Evolutionary conservation across 2,329 filamentous ascomycete genomes (phyloP).

Genomic region (Pseudogymnoascus pannorum): DNA sequence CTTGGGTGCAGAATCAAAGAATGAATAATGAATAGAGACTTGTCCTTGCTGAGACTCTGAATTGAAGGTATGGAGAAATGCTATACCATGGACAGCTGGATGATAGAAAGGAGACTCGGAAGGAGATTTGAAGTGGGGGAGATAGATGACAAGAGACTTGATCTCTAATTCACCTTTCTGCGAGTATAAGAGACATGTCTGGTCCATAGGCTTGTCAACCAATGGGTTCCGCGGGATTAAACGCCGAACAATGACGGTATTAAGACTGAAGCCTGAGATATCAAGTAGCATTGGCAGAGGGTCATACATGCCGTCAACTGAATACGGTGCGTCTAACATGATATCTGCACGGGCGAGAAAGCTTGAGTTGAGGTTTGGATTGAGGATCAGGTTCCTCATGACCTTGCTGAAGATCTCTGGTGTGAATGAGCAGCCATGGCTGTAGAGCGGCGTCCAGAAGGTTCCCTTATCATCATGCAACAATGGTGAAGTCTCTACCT

Average conservation of each 20-base stretch:
- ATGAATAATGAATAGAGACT: slow-evolving; percentile 55
- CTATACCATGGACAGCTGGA: slow-evolving; percentile 65
- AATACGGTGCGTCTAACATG: slow-evolving; percentile 43
- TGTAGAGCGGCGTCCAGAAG: slow-evolving; percentile 48
- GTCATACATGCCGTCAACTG: slow-evolving; percentile 27
- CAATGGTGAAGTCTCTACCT: slow-evolving; percentile 27
- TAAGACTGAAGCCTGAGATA: slow-evolving; percentile 41
- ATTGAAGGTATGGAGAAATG: slow-evolving; percentile 65
- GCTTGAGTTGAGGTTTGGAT: slow-evolving; percentile 72
- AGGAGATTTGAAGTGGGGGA: slow-evolving; percentile 59
- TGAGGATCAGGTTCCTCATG: slow-evolving; percentile 68
- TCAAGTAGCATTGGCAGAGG: slow-evolving; percentile 35
- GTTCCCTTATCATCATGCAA: slow-evolving; percentile 31
- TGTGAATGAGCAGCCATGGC: slow-evolving; percentile 53
- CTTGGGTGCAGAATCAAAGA: slow-evolving; percentile 35
- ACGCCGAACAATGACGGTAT: slow-evolving; percentile 63
- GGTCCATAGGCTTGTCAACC: slow-evolving; percentile 66
- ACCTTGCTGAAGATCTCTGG: slow-evolving; percentile 56
- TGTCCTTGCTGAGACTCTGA: slow-evolving; percentile 35
- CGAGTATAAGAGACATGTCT: slow-evolving; percentile 72
- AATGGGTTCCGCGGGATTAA: slow-evolving; percentile 76
- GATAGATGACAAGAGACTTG: slow-evolving; percentile 62
- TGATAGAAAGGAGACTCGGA: slow-evolving; percentile 80
- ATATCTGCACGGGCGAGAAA: slow-evolving; percentile 76
- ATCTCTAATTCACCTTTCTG: slow-evolving; percentile 24